These are phyloP conservation scores for Penicillium sp. DNA, from an alignment of 2,329 filamentous ascomycete genomes.

Conservation along the genomic window DNA sequence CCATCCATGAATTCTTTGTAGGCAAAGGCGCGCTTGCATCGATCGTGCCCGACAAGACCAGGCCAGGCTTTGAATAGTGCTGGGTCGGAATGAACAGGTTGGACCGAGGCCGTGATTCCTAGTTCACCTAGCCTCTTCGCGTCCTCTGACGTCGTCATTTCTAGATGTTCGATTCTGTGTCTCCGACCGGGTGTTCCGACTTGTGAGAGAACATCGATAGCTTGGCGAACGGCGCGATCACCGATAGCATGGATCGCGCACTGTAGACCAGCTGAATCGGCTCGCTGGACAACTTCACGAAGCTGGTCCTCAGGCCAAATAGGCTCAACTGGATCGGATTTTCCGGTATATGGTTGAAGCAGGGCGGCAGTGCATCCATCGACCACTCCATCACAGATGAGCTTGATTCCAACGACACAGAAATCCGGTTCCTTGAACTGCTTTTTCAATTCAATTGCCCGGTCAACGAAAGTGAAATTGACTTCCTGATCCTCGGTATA, in stretches of 20 bases:
- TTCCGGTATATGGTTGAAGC: slow-evolving; percentile 53
- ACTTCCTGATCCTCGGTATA: slow-evolving; percentile 48
- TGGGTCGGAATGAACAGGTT: slow-evolving; percentile 51
- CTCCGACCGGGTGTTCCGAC: slow-evolving; percentile 49
- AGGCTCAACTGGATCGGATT: slow-evolving; percentile 49
- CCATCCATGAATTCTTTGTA: slow-evolving; percentile 57
- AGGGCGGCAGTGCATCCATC: slow-evolving; percentile 60
- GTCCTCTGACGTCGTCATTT: slow-evolving; percentile 56
- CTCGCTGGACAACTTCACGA: slow-evolving; percentile 51
- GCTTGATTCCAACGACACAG: slow-evolving; percentile 56
- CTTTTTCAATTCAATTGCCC: slow-evolving; percentile 51
- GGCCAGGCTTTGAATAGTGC: slow-evolving; percentile 57
- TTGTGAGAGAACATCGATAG: slow-evolving; percentile 54
- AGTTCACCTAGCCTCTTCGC: slow-evolving; percentile 54
- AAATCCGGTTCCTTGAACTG: slow-evolving; percentile 53
- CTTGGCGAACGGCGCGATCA: slow-evolving; percentile 54
- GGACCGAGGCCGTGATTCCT: slow-evolving; percentile 53
- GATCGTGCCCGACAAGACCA: slow-evolving; percentile 51
- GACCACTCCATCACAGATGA: slow-evolving; percentile 59
- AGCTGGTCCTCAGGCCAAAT: slow-evolving; percentile 55
- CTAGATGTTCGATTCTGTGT: slow-evolving; percentile 60
- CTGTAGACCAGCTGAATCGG: slow-evolving; percentile 53
- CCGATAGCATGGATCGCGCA: slow-evolving; percentile 60
- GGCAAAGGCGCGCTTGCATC: slow-evolving; percentile 57
- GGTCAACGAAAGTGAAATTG: slow-evolving; percentile 52